Evolutionary conservation across 352 stramenopile genomes (phyloP).

Genomic region (Globisporangium ultimum): DNA sequence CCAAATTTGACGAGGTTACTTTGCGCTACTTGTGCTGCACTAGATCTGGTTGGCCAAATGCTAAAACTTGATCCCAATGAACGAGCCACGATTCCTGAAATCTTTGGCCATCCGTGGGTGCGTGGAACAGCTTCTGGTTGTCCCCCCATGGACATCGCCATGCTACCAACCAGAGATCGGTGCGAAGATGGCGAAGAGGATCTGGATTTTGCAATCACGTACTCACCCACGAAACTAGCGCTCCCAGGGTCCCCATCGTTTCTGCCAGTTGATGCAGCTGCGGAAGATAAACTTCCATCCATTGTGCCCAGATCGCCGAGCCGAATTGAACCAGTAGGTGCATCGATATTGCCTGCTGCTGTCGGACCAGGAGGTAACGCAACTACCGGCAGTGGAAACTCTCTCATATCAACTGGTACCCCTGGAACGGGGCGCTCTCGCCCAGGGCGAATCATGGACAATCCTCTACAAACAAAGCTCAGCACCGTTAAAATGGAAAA

Average conservation of each 20-base stretch:
- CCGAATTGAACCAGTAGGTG: constrained; percentile 24
- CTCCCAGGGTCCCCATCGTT: constrained; percentile 21
- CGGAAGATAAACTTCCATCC: constrained; percentile 56
- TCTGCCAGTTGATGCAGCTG: constrained; percentile 13
- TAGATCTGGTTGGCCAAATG: constrained; percentile 76
- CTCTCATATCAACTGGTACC: constrained; percentile 21
- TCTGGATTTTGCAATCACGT: constrained; percentile 47
- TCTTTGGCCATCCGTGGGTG: constrained; percentile 85
- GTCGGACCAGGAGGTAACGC: constrained; percentile 6
- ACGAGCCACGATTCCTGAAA: constrained; percentile 77
- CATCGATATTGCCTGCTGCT: constrained; percentile 4
- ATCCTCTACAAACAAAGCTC: constrained; percentile 37
- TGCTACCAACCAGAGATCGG: constrained; percentile 17
- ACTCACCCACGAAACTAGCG: constrained; percentile 28
- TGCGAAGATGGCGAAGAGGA: constrained; percentile 40
- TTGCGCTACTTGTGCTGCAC: not conserved
- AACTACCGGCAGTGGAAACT: constrained; percentile 1
- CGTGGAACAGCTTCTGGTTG: constrained; percentile 37
- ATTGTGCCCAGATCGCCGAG: constrained; percentile 47
- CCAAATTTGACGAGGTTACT: not conserved
- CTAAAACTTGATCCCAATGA: constrained; percentile 80
- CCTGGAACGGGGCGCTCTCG: constrained; percentile 29
- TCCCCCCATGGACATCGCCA: constrained; percentile 20
- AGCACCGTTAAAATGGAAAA: constrained; percentile 35
- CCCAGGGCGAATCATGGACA: constrained; percentile 46